phyloP scores from a whole-genome alignment of 1,139 yeast species.

The Dujonia santamariae region DNA sequence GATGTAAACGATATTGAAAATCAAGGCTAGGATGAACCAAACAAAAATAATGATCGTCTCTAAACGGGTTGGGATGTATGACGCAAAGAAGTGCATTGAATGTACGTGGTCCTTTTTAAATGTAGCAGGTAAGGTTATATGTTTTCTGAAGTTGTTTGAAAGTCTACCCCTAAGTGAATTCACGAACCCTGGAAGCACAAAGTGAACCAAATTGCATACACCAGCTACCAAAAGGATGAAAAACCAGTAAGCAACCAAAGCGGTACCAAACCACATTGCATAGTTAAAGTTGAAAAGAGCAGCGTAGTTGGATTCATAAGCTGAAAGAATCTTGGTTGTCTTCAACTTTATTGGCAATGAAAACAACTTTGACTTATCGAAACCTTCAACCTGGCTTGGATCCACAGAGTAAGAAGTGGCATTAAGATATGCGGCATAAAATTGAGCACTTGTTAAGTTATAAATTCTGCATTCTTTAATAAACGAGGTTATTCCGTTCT shows the following conservation, averaged over 20 bases:
- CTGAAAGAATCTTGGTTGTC: conserved; percentile 22
- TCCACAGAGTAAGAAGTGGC: conserved; percentile 32
- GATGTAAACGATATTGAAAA: conserved; percentile 27
- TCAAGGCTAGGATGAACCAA: conserved; percentile 43
- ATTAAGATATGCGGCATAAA: conserved; percentile 30
- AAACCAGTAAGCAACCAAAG: conserved; percentile 48
- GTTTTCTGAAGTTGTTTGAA: conserved; percentile 37
- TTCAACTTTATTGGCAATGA: conserved; percentile 27
- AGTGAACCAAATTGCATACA: conserved; percentile 31
- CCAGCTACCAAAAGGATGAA: conserved; percentile 42
- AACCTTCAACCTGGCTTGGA: conserved; percentile 24
- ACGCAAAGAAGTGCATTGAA: conserved; percentile 26
- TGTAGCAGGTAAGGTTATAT: conserved; percentile 48
- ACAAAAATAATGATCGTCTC: conserved; percentile 51
- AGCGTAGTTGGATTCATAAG: conserved; percentile 35
- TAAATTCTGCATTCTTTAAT: conserved; percentile 21
- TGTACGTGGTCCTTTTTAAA: conserved; percentile 41
- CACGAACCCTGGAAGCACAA: conserved; percentile 33
- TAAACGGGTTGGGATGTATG: conserved; percentile 71
- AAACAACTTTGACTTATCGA: conserved; percentile 24
- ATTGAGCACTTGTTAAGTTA: conserved; percentile 26
- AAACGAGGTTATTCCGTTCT: conserved; percentile 24
- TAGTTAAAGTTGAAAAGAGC: conserved; percentile 40
- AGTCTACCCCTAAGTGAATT: conserved; percentile 26
- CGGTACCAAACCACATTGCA: conserved; percentile 49